Conservation (phyloP, 768 basidiomycete genomes). For the Lactarius sanguifluus region DNA sequence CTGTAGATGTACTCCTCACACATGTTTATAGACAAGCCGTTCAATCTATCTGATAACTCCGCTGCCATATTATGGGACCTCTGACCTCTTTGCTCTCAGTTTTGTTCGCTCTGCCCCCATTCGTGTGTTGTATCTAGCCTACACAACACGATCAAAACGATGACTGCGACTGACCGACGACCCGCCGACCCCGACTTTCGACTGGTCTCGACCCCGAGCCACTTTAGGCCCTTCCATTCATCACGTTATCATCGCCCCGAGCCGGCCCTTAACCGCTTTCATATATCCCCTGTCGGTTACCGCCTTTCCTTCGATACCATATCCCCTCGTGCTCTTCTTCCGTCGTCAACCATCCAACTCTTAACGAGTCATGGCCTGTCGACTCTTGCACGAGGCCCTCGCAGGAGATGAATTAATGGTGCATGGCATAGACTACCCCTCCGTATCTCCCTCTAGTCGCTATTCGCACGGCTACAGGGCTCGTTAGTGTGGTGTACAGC, state of each 20-base stretch:
- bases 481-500: slow-evolving; percentile 33
- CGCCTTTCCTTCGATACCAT: neutral
- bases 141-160: neutral
- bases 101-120: neutral
- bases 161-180: slow-evolving; percentile 10
- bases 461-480: slow-evolving; percentile 26
- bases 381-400: slow-evolving; percentile 28
- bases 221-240: slow-evolving; percentile 3
- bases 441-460: slow-evolving; percentile 31
- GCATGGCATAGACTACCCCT: slow-evolving; percentile 31
- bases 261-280: slow-evolving; percentile 23
- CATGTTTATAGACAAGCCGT: neutral
- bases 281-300: slow-evolving; percentile 21
- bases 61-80: neutral
- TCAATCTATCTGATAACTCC: neutral
- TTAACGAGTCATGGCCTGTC: slow-evolving; percentile 17
- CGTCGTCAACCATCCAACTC: slow-evolving; percentile 19
- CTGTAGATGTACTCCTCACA: neutral
- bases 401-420: slow-evolving; percentile 32
- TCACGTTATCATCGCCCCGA: slow-evolving; percentile 6
- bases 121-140: neutral
- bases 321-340: slow-evolving; percentile 28
- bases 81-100: neutral
- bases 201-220: slow-evolving; percentile 19
- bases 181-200: neutral